phyloP scores from a whole-genome alignment of 352 stramenopile genomes.

The Saprolegnia parasitica region DNA sequence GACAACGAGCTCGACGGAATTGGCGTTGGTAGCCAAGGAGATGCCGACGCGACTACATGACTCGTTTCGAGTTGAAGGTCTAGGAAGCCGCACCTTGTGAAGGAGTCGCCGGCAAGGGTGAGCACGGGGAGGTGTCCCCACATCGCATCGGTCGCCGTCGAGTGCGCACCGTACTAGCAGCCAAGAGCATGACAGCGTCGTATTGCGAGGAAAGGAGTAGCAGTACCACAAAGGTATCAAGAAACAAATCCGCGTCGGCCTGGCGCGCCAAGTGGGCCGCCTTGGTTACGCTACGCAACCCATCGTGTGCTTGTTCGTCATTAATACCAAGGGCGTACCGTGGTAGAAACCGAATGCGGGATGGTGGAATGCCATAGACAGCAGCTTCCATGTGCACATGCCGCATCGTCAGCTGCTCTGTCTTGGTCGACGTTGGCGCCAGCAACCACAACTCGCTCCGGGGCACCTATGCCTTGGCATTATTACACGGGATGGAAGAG shows the following conservation, averaged over 20 bases:
- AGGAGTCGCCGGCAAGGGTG: slow-evolving; percentile 63
- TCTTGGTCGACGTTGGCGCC: slow-evolving; percentile 36
- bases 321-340: slow-evolving; percentile 36
- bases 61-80: not conserved
- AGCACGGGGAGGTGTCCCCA: slow-evolving; percentile 83
- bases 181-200: too few relatives aligned
- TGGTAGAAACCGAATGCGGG: slow-evolving; percentile 51
- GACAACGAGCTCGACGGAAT: slow-evolving; percentile 37
- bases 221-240: slow-evolving; percentile 85
- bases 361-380: slow-evolving; percentile 43
- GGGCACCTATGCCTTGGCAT: slow-evolving; percentile 33
- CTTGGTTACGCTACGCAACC: slow-evolving; percentile 50
- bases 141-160: slow-evolving; percentile 86
- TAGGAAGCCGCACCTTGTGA: slow-evolving; percentile 41
- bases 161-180: slow-evolving; percentile 89
- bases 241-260: slow-evolving; percentile 69
- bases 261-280: slow-evolving; percentile 74
- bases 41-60: slow-evolving; percentile 44
- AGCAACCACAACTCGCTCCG: slow-evolving; percentile 53
- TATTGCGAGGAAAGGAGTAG: slow-evolving; percentile 30
- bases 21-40: slow-evolving; percentile 43
- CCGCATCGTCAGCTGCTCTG: slow-evolving; percentile 37
- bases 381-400: slow-evolving; percentile 52
- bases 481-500: not conserved
- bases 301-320: not conserved